phyloP scores from a whole-genome alignment of 768 basidiomycete species.

The Daedaleopsis sinensis region DNA sequence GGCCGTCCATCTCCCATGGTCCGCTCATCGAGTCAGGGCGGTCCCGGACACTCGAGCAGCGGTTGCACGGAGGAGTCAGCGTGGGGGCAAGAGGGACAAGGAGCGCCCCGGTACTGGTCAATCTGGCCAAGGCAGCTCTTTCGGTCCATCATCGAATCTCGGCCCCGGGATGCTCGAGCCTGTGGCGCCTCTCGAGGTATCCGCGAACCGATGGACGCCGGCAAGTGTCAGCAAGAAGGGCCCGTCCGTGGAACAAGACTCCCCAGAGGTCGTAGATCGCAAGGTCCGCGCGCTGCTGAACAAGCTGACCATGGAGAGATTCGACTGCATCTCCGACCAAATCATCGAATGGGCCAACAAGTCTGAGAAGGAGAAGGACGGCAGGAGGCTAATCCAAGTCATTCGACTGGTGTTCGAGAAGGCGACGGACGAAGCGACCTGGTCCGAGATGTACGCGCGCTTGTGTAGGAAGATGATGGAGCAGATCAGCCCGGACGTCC shows the following conservation, averaged over 20 bases:
- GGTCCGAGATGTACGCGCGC: constrained; percentile 96
- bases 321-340: constrained; percentile 93
- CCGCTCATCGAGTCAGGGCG: constrained; percentile 58
- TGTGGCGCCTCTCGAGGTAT: constrained; percentile 73
- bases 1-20: constrained; percentile 57
- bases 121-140: constrained; percentile 26
- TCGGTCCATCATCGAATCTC: constrained; percentile 27
- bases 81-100: constrained; percentile 78
- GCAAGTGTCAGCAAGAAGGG: constrained; percentile 44
- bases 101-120: constrained; percentile 43
- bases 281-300: constrained; percentile 92
- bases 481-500: constrained; percentile 82
- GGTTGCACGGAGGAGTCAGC: constrained; percentile 78
- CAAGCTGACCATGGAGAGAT: constrained; percentile 95
- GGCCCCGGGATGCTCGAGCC: constrained; percentile 49
- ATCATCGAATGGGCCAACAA: constrained; percentile 95
- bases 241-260: constrained; percentile 54
- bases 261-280: constrained; percentile 86
- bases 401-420: constrained; percentile 96
- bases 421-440: constrained; percentile 93
- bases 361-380: constrained; percentile 90
- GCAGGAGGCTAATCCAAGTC: constrained; percentile 92
- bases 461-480: constrained; percentile 96
- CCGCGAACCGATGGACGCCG: constrained; percentile 53
- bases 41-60: constrained; percentile 49